Evolutionary conservation across 75 land plant genomes (phyloP).

Genomic region (Cryptomeria japonica): DNA sequence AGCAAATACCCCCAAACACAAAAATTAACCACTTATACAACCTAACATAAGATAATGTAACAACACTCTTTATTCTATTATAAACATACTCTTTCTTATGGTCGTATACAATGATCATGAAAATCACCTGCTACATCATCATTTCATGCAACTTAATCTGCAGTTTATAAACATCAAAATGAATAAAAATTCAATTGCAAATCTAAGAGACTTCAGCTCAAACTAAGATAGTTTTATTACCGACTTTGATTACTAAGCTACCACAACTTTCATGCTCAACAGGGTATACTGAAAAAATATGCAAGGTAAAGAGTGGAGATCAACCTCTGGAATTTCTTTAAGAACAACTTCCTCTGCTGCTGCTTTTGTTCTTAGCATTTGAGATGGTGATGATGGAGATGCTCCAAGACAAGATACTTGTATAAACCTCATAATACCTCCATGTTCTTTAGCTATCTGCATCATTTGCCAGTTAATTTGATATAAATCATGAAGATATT

Average conservation of each 20-base stretch:
- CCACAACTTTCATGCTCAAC: background rate
- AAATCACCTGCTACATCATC: background rate
- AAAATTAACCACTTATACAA: background rate
- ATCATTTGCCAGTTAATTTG: constrained; percentile 6
- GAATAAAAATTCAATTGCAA: background rate
- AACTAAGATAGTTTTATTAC: background rate
- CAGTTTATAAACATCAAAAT: no score
- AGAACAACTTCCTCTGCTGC: constrained; percentile 73
- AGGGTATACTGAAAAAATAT: background rate
- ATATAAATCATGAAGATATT: background rate
- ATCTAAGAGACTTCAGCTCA: background rate
- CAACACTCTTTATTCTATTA: background rate
- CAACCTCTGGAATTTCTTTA: constrained; percentile 83
- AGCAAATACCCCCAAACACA: background rate
- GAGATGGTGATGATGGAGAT: constrained; percentile 74
- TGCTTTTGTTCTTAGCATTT: constrained; percentile 69
- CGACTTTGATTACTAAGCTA: background rate
- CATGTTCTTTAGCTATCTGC: constrained; percentile 95
- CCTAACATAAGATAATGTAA: background rate
- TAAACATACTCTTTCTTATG: background rate
- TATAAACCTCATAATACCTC: constrained; percentile 88
- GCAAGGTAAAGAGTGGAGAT: background rate
- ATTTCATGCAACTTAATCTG: background rate
- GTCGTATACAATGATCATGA: background rate
- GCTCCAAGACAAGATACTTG: constrained; percentile 95